A percentile compares a stretch with the other conserved stretches of the same genome.
phyloP scores from a whole-genome alignment of 148 eudicot species.

The Spergularia marina region DNA sequence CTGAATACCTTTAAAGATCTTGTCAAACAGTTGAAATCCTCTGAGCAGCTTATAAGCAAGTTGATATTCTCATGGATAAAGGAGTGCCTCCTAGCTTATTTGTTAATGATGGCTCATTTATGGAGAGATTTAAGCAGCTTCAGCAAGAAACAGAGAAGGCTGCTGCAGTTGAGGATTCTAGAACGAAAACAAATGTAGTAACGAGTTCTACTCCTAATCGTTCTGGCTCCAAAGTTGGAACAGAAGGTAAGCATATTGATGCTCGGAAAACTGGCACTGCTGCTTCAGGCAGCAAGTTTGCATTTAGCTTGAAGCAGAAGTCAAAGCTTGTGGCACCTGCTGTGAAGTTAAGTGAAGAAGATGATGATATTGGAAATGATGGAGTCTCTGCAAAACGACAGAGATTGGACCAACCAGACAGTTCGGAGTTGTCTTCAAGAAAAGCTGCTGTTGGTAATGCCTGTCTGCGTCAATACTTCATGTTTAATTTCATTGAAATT shows the following conservation, averaged over 20 bases:
- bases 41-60: slow-evolving; percentile 40
- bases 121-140: slow-evolving; percentile 94
- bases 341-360: slow-evolving; percentile 77
- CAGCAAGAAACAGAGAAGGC: slow-evolving; percentile 56
- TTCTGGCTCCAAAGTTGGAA: slow-evolving; percentile 39
- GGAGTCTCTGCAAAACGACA: slow-evolving; percentile 37
- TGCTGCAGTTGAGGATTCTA: slow-evolving; percentile 37
- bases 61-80: slow-evolving; percentile 60
- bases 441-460: slow-evolving; percentile 51
- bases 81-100: slow-evolving; percentile 59
- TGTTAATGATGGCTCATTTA: slow-evolving; percentile 89
- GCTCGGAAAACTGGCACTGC: slow-evolving; percentile 30
- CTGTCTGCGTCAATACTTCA: slow-evolving; percentile 28
- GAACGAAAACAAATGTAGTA: slow-evolving; percentile 28
- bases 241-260: slow-evolving; percentile 38
- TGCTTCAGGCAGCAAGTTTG: slow-evolving; percentile 76
- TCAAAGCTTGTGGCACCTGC: slow-evolving; percentile 76
- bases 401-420: slow-evolving; percentile 34
- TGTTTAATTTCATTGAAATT: slow-evolving; percentile 8
- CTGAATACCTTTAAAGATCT: slow-evolving; percentile 49
- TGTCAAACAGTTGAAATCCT: slow-evolving; percentile 47
- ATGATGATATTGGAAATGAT: slow-evolving; percentile 44
- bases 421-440: slow-evolving; percentile 25
- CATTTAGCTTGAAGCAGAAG: slow-evolving; percentile 89
- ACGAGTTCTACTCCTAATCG: slow-evolving; percentile 44